phyloP scores from a whole-genome alignment of 371 early-diverging fungal genomes.

The Dichotomocladium elegans region DNA sequence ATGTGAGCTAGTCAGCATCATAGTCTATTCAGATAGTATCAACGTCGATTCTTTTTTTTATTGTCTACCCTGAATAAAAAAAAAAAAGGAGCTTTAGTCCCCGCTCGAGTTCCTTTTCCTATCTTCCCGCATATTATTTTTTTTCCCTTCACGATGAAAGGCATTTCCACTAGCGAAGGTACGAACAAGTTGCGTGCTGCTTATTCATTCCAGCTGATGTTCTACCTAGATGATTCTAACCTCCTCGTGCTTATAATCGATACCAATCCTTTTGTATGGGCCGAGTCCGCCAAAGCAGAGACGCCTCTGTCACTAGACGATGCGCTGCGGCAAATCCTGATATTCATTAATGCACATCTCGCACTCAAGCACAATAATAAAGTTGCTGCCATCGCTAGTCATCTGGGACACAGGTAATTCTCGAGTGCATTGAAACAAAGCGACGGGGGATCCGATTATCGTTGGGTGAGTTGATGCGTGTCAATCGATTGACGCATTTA shows the following conservation, averaged over 20 bases:
- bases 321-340: slow-evolving; percentile 72
- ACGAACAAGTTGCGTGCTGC: not conserved
- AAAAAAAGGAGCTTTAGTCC: too few species aligned
- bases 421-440: too few species aligned
- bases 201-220: not conserved
- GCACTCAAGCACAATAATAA: slow-evolving; percentile 81
- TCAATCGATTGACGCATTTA: not conserved
- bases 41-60: too few species aligned
- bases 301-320: slow-evolving; percentile 58
- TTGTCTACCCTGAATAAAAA: too few species aligned
- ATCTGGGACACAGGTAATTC: slow-evolving; percentile 44
- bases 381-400: slow-evolving; percentile 76
- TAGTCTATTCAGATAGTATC: too few species aligned
- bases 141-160: too few species aligned
- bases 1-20: too few species aligned
- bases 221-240: slow-evolving; percentile 60
- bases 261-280: slow-evolving; percentile 77
- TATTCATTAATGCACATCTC: slow-evolving; percentile 87
- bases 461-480: not conserved
- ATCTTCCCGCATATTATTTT: too few species aligned
- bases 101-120: too few species aligned
- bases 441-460: too few species aligned
- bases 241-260: slow-evolving; percentile 75
- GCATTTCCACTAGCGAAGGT: slow-evolving; percentile 30
- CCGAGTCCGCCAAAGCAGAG: slow-evolving; percentile 40